phyloP scores from a whole-genome alignment of 2,329 filamentous ascomycete species.

The Graphium sp. region DNA sequence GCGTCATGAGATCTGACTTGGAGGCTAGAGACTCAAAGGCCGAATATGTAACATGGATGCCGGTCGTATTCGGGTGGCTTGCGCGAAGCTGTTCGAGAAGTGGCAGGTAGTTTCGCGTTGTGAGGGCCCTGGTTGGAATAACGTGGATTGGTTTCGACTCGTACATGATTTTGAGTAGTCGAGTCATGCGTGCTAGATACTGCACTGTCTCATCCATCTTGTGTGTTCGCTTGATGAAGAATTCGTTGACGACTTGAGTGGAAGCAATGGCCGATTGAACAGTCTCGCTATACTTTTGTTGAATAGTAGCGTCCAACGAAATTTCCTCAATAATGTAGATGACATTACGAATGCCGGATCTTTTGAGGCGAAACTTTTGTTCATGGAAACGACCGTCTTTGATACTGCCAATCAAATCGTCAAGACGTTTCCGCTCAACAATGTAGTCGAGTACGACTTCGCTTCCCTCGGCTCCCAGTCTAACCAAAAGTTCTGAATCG shows the following conservation, averaged over 20 bases:
- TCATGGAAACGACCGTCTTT: slow-evolving; percentile 72
- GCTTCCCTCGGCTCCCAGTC: slow-evolving; percentile 42
- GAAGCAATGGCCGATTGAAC: slow-evolving; percentile 59
- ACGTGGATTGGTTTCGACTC: slow-evolving; percentile 38
- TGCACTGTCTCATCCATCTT: slow-evolving; percentile 64
- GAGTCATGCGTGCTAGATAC: slow-evolving; percentile 59
- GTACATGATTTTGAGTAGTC: slow-evolving; percentile 48
- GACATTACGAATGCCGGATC: slow-evolving; percentile 58
- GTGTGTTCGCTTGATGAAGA: slow-evolving; percentile 60
- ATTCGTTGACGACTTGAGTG: slow-evolving; percentile 64
- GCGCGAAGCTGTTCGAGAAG: slow-evolving; percentile 41
- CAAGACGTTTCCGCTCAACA: slow-evolving; percentile 63
- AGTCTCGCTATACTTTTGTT: slow-evolving; percentile 44
- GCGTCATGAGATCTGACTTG: slow-evolving; percentile 58
- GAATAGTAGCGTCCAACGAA: slow-evolving; percentile 34
- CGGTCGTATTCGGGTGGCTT: slow-evolving; percentile 23
- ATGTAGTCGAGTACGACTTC: slow-evolving; percentile 69
- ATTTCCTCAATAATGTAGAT: slow-evolving; percentile 68
- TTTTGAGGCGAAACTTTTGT: slow-evolving; percentile 64
- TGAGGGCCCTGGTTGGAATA: slow-evolving; percentile 48
- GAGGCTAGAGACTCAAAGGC: slow-evolving; percentile 57
- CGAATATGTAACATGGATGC: slow-evolving; percentile 49
- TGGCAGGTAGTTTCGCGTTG: slow-evolving; percentile 47
- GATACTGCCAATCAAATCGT: slow-evolving; percentile 66
- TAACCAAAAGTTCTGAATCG: slow-evolving; percentile 35